Base-by-base conservation (phyloP, 192 early-diverging fungal species). In the Phlyctochytrium arcticum region DNA sequence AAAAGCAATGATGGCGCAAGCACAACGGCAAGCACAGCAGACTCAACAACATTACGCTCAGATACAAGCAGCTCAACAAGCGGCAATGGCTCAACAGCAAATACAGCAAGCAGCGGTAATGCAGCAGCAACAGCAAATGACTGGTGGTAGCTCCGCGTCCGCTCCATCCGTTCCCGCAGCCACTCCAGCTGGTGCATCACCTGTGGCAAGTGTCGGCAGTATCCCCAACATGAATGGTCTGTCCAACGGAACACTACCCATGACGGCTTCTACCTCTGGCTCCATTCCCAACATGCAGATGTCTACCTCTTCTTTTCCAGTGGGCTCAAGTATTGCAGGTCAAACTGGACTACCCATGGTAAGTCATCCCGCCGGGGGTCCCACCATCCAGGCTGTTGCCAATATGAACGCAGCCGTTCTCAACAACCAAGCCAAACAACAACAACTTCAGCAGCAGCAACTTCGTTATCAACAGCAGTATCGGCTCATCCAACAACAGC, bases 1-100 rank as follows among this genome's bases (percentile, higher is more conserved):
- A 34, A 67, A 67, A 61, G 42, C 54, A 12, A 72, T 72, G 64
- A 65, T 72, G 56, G 46, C 59, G 49, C 57, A 67, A 36, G 63
- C 70, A 24, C 58, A 59, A 29, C 70, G 51, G 10, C 63, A 67
- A 33, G 70, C 70, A 21, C 58, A 68, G 50, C 65, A 62, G 39
- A 27, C 42, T 30, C 63, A 68, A 65, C 63, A 67, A 35, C 70
- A 67, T 36, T 68, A 51, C 56, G 44, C 44, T 29, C 66, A 68
- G 33, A 53, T 60, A 31, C 66, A 63, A 55, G 32, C 29, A 2
- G 48, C 47, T 5, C 66, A 58, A 23, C 66, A 58, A 49, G 24
- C 19, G 15, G 50, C 50, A 30, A 17, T 51, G 12, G 5, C 39
- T 48, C 23, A 57, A 30, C 44, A 29, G 44, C 39, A 27, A 48